phyloP scores from a whole-genome alignment of 352 stramenopile genomes.

The Thalassiosira livingstoniorum region DNA sequence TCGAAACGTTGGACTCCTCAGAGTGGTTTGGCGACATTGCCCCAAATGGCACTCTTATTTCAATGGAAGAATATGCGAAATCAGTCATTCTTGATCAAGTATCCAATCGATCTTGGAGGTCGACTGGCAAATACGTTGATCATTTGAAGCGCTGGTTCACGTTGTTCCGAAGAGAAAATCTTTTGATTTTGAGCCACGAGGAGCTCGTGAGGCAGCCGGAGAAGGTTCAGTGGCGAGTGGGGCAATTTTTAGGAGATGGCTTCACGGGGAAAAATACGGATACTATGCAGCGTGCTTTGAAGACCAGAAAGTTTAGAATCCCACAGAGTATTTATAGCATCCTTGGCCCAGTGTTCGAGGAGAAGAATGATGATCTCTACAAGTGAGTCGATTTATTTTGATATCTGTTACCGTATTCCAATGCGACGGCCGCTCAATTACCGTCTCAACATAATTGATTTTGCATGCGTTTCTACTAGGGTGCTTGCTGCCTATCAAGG shows the following conservation, averaged over 20 bases:
- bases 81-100: constrained; percentile 19
- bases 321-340: too few species aligned
- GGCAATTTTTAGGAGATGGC: constrained; percentile 1
- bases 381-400: too few species aligned
- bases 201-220: constrained; percentile 1
- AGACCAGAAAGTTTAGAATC: not conserved
- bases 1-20: not conserved
- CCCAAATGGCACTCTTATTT: constrained; percentile 18
- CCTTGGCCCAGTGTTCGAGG: not conserved
- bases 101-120: not conserved
- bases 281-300: too few species aligned
- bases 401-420: too few species aligned
- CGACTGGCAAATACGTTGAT: not conserved
- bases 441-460: too few species aligned
- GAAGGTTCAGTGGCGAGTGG: constrained; percentile 7
- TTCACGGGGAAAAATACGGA: not conserved
- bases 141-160: constrained; percentile 8
- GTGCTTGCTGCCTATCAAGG: not conserved
- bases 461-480: too few species aligned
- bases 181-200: constrained; percentile 25
- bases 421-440: too few species aligned
- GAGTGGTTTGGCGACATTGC: constrained; percentile 16
- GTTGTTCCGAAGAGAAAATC: constrained; percentile 8
- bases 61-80: constrained; percentile 21
- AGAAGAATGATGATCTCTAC: constrained; percentile 16